Conservation (phyloP, 1,139 yeast species). For the Candida glucosophila region DNA sequence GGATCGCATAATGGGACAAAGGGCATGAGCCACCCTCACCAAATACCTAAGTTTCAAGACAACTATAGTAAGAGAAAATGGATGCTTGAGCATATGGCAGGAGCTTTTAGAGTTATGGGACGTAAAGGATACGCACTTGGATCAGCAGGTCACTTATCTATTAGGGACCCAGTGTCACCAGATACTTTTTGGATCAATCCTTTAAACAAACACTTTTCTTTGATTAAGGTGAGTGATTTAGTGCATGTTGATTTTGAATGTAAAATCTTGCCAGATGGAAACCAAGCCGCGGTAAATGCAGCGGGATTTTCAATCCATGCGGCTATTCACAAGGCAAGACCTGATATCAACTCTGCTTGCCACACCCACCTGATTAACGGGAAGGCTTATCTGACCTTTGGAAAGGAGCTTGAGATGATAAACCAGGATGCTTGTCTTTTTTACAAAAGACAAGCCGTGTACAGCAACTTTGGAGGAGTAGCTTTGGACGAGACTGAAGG, state of each 20-base stretch:
- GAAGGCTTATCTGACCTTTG: constrained; percentile 67
- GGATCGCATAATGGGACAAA: constrained; percentile 44
- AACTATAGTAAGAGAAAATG: constrained; percentile 48
- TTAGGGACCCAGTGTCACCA: constrained; percentile 68
- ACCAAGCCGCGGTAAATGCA: constrained; percentile 58
- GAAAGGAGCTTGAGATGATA: constrained; percentile 65
- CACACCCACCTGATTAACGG: constrained; percentile 74
- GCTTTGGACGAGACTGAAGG: constrained; percentile 75
- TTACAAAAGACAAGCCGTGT: constrained; percentile 59
- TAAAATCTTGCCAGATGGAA: constrained; percentile 56
- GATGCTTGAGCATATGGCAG: constrained; percentile 72
- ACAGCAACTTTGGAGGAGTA: constrained; percentile 68
- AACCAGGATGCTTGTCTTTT: constrained; percentile 71
- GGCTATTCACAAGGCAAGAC: constrained; percentile 68
- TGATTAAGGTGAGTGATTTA: constrained; percentile 64
- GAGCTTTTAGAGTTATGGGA: constrained; percentile 71
- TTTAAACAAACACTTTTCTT: constrained; percentile 60
- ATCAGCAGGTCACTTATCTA: constrained; percentile 72
- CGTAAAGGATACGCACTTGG: constrained; percentile 72
- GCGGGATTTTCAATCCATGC: constrained; percentile 81
- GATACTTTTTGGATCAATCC: constrained; percentile 78
- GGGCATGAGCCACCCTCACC: constrained; percentile 41
- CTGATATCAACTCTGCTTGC: constrained; percentile 75
- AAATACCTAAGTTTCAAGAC: constrained; percentile 43
- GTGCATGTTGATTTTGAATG: constrained; percentile 72